phyloP scores from a whole-genome alignment of 805 yeast genomes.

The Candida yuanshanica region DNA sequence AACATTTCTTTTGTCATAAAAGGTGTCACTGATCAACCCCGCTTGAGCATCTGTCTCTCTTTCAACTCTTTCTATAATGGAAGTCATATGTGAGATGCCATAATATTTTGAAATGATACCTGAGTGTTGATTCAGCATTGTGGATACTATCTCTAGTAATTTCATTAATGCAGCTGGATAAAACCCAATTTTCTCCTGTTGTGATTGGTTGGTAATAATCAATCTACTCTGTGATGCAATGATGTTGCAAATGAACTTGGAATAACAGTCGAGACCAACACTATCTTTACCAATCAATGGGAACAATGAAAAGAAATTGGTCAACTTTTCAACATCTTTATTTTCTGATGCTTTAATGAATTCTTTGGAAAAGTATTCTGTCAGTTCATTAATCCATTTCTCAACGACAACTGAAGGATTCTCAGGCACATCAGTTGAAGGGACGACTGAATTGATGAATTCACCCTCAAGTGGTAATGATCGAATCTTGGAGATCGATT shows the following conservation, averaged over 20 bases:
- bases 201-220: slow-evolving; percentile 44
- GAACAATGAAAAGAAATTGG: slow-evolving; percentile 77
- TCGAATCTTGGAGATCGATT: slow-evolving; percentile 49
- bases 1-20: slow-evolving; percentile 65
- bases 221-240: slow-evolving; percentile 73
- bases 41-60: slow-evolving; percentile 90
- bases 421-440: slow-evolving; percentile 81
- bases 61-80: slow-evolving; percentile 70
- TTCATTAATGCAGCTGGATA: slow-evolving; percentile 58
- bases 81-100: slow-evolving; percentile 54
- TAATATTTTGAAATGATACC: slow-evolving; percentile 71
- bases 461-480: slow-evolving; percentile 58
- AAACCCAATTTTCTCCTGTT: slow-evolving; percentile 39
- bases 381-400: slow-evolving; percentile 56
- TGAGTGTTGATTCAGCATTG: slow-evolving; percentile 81
- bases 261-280: slow-evolving; percentile 73
- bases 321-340: slow-evolving; percentile 62
- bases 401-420: slow-evolving; percentile 54
- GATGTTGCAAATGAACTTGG: slow-evolving; percentile 79
- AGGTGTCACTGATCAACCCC: slow-evolving; percentile 81
- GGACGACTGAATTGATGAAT: slow-evolving; percentile 77
- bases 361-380: slow-evolving; percentile 48
- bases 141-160: slow-evolving; percentile 77
- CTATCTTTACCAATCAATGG: slow-evolving; percentile 75
- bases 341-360: slow-evolving; percentile 66